Evolutionary conservation across 306 rosid genomes (phyloP).

Genomic region (Pachyrhizus erosus): DNA sequence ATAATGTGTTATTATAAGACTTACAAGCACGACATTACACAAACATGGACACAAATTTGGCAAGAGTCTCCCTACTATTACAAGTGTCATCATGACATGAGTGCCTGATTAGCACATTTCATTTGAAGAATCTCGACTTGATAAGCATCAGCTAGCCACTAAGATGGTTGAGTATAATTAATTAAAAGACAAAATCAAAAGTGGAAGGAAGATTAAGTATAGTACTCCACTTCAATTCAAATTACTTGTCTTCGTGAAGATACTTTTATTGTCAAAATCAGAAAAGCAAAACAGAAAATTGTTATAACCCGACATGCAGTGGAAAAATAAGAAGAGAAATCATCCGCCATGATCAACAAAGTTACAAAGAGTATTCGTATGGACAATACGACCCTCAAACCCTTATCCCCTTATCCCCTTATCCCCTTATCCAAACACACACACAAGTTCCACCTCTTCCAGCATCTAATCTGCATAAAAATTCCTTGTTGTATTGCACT

Average conservation of each 20-base stretch:
- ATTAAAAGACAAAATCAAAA: background rate
- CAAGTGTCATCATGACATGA: constrained; percentile 22
- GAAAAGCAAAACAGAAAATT: constrained; percentile 5
- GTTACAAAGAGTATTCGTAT: background rate
- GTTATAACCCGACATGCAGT: background rate
- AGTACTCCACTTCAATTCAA: background rate
- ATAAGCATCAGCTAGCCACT: constrained; percentile 30
- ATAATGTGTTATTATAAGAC: background rate
- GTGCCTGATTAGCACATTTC: background rate
- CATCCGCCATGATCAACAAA: background rate
- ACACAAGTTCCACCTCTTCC: background rate
- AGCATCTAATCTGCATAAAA: constrained; percentile 2
- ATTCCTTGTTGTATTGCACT: background rate
- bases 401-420: constrained; percentile 13
- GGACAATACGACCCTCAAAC: background rate
- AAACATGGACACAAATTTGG: background rate
- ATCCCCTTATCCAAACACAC: background rate
- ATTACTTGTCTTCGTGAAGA: background rate
- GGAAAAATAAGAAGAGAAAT: constrained; percentile 9
- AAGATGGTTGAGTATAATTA: background rate
- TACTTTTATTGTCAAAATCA: background rate
- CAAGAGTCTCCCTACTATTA: background rate
- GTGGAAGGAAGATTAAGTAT: background rate
- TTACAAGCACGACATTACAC: background rate
- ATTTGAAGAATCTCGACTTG: background rate